A percentile compares a stretch with the other conserved stretches of the same genome.
Evolutionary conservation across 2,329 filamentous ascomycete species (phyloP).

Genomic region (Fusarium aywerte): DNA sequence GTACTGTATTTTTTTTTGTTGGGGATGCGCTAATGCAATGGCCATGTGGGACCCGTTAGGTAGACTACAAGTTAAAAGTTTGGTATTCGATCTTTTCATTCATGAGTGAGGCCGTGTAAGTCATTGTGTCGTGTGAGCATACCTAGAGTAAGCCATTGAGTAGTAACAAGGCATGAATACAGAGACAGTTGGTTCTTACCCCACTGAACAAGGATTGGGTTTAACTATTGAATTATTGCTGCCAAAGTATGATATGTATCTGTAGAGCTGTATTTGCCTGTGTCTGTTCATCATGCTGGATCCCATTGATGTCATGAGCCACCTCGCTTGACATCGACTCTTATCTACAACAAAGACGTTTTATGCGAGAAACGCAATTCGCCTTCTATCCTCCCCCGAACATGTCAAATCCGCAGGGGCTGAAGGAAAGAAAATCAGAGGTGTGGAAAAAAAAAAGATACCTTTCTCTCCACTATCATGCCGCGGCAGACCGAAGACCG

Average conservation of each 20-base stretch:
- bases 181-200: neutral
- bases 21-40: conserved; percentile 47
- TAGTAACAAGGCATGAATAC: neutral
- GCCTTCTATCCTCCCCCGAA: neutral
- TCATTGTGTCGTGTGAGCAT: conserved; percentile 18
- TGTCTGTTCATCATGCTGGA: neutral
- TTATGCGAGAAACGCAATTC: neutral
- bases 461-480: conserved; percentile 19
- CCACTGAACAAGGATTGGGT: neutral
- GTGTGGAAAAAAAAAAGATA: neutral
- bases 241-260: neutral
- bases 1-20: conserved; percentile 42
- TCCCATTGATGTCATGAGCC: neutral
- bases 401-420: conserved; percentile 9
- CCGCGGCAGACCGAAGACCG: conserved; percentile 26
- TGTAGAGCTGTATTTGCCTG: neutral
- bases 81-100: conserved; percentile 4
- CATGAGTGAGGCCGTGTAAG: conserved; percentile 22
- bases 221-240: neutral
- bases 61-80: conserved; percentile 1
- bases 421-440: neutral
- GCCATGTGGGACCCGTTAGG: conserved; percentile 34
- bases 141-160: neutral
- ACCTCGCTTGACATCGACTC: neutral
- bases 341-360: neutral